Evolutionary conservation across 2,329 filamentous ascomycete species (phyloP).

Genomic region (Teratosphaeria pseudoeucalypti): DNA sequence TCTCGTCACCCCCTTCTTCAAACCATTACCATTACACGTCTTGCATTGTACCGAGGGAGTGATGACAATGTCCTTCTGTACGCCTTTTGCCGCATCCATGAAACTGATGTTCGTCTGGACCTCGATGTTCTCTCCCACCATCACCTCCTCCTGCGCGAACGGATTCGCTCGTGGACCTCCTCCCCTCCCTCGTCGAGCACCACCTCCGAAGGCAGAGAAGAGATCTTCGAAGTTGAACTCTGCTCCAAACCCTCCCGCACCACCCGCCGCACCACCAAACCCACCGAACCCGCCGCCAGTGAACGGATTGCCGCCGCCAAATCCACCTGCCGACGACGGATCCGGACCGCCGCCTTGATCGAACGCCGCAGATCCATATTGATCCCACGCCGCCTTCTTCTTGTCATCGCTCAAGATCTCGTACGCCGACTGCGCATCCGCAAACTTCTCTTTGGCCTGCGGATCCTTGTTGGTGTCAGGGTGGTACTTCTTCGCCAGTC

Average conservation of each 20-base stretch:
- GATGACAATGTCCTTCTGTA: conserved; percentile 76
- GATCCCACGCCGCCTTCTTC: conserved; percentile 86
- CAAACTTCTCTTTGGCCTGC: conserved; percentile 87
- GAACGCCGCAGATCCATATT: conserved; percentile 73
- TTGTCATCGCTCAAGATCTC: conserved; percentile 86
- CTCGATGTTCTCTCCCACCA: conserved; percentile 94
- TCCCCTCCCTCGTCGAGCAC: conserved; percentile 41
- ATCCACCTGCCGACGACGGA: conserved; percentile 51
- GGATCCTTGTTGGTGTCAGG: conserved; percentile 96
- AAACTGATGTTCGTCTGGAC: conserved; percentile 89
- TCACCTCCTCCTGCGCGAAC: conserved; percentile 61
- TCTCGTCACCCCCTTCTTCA: conserved; percentile 70
- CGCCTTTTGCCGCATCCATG: conserved; percentile 89
- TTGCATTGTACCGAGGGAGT: conserved; percentile 71
- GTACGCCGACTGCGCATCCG: conserved; percentile 86
- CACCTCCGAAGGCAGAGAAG: conserved; percentile 74
- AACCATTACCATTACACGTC: conserved; percentile 70
- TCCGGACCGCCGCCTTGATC: conserved; percentile 60
- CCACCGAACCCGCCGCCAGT: conserved; percentile 42
- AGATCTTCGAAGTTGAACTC: conserved; percentile 96
- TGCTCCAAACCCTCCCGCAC: conserved; percentile 34
- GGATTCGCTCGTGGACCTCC: conserved; percentile 46
- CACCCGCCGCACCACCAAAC: conserved; percentile 42
- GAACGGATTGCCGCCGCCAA: conserved; percentile 53
- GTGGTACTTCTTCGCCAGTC: conserved; percentile 92